phyloP scores from a whole-genome alignment of 345 rosid species.

The Eucalyptus lansdowneana region DNA sequence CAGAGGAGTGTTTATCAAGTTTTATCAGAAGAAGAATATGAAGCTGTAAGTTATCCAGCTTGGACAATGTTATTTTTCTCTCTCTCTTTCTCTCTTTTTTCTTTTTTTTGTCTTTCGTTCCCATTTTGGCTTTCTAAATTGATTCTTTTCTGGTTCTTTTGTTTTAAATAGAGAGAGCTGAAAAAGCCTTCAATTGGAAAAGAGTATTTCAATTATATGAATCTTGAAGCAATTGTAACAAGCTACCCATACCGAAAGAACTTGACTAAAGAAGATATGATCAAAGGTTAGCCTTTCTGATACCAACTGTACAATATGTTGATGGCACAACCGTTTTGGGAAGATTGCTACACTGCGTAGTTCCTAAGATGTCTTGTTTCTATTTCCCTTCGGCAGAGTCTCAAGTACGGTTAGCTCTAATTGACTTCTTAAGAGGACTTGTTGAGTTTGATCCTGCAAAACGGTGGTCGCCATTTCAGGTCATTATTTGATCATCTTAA shows the following conservation, averaged over 20 bases:
- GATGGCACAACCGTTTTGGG: neutral
- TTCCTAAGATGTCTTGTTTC: neutral
- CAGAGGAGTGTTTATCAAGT: slow-evolving; percentile 63
- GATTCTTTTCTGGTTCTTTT: neutral
- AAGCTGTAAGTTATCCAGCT: slow-evolving; percentile 57
- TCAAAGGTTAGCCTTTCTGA: slow-evolving; percentile 48
- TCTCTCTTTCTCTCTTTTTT: no score
- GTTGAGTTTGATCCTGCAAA: slow-evolving; percentile 98
- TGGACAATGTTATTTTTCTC: neutral
- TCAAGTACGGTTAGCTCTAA: slow-evolving; percentile 76
- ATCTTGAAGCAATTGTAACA: slow-evolving; percentile 82
- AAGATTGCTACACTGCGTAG: neutral
- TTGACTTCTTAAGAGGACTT: slow-evolving; percentile 97
- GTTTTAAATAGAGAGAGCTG: slow-evolving; percentile 63
- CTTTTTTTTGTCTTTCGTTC: neutral
- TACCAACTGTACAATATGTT: neutral
- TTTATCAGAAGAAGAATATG: slow-evolving; percentile 82
- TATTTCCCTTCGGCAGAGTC: slow-evolving; percentile 34
- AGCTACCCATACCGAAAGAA: slow-evolving; percentile 81
- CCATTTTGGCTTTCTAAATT: neutral
- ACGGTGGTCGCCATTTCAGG: slow-evolving; percentile 99
- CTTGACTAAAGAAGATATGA: slow-evolving; percentile 63
- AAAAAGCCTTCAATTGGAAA: slow-evolving; percentile 82
- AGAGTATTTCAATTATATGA: slow-evolving; percentile 87
- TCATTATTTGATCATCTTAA: slow-evolving; percentile 5